phyloP scores from a whole-genome alignment of 2,329 filamentous ascomycete species.

The Penicillium sp. region DNA sequence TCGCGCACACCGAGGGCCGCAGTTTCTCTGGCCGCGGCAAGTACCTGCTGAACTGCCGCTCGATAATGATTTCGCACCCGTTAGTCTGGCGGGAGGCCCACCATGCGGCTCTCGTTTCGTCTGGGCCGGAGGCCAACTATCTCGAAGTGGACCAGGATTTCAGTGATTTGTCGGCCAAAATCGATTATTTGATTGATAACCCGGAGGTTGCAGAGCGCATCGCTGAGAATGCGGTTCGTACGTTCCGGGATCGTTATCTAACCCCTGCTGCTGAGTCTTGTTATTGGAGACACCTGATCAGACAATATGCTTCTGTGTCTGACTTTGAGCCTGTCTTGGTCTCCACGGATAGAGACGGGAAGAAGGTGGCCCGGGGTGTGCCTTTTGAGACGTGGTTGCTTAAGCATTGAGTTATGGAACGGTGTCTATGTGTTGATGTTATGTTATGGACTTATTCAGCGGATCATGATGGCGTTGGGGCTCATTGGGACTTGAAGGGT shows the following conservation, averaged over 20 bases:
- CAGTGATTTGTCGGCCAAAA: slow-evolving; percentile 48
- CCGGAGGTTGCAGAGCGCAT: slow-evolving; percentile 45
- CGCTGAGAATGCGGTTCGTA: slow-evolving; percentile 45
- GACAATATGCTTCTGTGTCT: slow-evolving; percentile 34
- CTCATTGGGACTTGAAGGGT: neutral
- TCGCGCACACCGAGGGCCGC: slow-evolving; percentile 50
- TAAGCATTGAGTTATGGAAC: slow-evolving; percentile 11
- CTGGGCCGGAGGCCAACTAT: slow-evolving; percentile 47
- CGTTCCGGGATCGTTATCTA: slow-evolving; percentile 50
- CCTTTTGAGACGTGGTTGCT: slow-evolving; percentile 42
- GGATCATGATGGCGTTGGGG: slow-evolving; percentile 9
- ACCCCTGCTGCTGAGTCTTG: slow-evolving; percentile 52
- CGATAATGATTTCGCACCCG: slow-evolving; percentile 47
- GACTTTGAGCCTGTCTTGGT: slow-evolving; percentile 40
- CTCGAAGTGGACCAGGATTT: slow-evolving; percentile 50
- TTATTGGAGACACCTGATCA: slow-evolving; percentile 50
- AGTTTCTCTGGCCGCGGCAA: slow-evolving; percentile 52
- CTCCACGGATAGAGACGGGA: slow-evolving; percentile 24
- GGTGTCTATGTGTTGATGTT: slow-evolving; percentile 2
- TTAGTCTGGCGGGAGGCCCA: slow-evolving; percentile 48
- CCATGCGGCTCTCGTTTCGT: slow-evolving; percentile 42
- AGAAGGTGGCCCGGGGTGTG: slow-evolving; percentile 29
- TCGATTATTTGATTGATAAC: slow-evolving; percentile 42
- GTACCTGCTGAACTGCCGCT: slow-evolving; percentile 49
- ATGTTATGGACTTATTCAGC: neutral